These are phyloP conservation scores for Saxophila tyrrhenica DNA, from an alignment of 495 filamentous ascomycete species.

Conservation along the genomic window DNA sequence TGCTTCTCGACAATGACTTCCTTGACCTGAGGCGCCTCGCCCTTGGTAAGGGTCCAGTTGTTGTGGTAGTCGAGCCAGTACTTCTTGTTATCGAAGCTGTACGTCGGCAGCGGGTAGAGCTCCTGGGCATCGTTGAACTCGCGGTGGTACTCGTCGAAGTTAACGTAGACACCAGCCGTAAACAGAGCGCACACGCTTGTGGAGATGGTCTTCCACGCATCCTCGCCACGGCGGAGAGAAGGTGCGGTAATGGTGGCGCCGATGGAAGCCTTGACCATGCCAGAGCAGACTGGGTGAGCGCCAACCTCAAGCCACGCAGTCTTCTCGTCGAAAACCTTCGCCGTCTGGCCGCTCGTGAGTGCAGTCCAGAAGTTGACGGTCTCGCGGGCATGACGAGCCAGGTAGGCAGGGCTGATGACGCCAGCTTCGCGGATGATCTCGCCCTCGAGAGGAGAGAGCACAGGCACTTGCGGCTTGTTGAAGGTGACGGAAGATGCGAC, in stretches of 20 bases:
- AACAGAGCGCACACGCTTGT: conserved; percentile 32
- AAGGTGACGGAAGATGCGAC: conserved; percentile 31
- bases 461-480: conserved; percentile 31
- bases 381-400: conserved; percentile 34
- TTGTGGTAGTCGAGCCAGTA: conserved; percentile 42
- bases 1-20: conserved; percentile 19
- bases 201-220: conserved; percentile 37
- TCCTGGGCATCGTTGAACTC: conserved; percentile 34
- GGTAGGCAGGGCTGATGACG: conserved; percentile 33
- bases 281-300: conserved; percentile 33
- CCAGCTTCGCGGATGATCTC: conserved; percentile 34
- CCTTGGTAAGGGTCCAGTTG: conserved; percentile 41
- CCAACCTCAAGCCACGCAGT: conserved; percentile 36
- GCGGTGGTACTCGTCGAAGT: conserved; percentile 40
- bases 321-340: conserved; percentile 34
- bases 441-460: conserved; percentile 33
- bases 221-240: conserved; percentile 35
- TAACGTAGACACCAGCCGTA: conserved; percentile 31
- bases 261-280: conserved; percentile 34
- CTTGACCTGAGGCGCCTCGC: conserved; percentile 27
- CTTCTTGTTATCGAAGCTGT: conserved; percentile 39
- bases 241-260: conserved; percentile 31
- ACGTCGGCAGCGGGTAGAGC: conserved; percentile 36
- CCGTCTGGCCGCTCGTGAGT: conserved; percentile 26
- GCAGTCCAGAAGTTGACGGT: conserved; percentile 37